Evolutionary conservation across 2,329 filamentous ascomycete species (phyloP).

Genomic region (Neoascochyta sp.): DNA sequence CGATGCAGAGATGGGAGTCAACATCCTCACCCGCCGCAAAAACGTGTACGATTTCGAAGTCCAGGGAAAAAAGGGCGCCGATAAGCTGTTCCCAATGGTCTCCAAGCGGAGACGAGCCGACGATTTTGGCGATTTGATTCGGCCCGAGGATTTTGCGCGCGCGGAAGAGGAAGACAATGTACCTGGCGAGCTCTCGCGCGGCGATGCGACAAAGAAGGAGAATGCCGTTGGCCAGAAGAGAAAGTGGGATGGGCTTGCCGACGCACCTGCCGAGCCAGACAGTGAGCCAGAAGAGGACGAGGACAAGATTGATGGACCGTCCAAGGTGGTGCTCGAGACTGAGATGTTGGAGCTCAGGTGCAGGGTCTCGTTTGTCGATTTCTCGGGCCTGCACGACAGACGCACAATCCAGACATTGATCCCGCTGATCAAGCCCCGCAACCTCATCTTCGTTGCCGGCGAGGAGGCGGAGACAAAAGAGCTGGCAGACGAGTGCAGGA

Average conservation of each 20-base stretch:
- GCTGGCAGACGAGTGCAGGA: constrained; percentile 76
- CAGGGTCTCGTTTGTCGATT: constrained; percentile 84
- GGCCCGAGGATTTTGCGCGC: constrained; percentile 87
- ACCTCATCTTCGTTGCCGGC: constrained; percentile 88
- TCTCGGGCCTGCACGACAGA: constrained; percentile 87
- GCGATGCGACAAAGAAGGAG: constrained; percentile 48
- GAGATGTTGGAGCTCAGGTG: constrained; percentile 66
- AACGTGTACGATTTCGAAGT: constrained; percentile 93
- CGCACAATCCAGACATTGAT: constrained; percentile 92
- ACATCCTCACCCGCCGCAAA: constrained; percentile 82
- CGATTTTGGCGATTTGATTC: constrained; percentile 90
- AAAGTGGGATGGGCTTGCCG: constrained; percentile 74
- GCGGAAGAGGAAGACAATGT: constrained; percentile 84
- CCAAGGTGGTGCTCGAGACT: constrained; percentile 66
- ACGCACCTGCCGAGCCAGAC: constrained; percentile 42
- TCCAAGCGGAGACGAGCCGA: constrained; percentile 75
- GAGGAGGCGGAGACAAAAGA: constrained; percentile 67
- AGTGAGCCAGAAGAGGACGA: constrained; percentile 51
- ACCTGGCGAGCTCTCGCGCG: constrained; percentile 60
- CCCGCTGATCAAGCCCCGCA: constrained; percentile 87
- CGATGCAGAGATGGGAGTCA: constrained; percentile 88
- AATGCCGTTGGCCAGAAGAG: constrained; percentile 77
- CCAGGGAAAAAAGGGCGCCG: constrained; percentile 82
- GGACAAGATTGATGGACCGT: constrained; percentile 61
- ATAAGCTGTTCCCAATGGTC: constrained; percentile 86